These are phyloP conservation scores for Escallonia herrerae DNA, from an alignment of 129 eudicot genomes.

Conservation along the genomic window DNA sequence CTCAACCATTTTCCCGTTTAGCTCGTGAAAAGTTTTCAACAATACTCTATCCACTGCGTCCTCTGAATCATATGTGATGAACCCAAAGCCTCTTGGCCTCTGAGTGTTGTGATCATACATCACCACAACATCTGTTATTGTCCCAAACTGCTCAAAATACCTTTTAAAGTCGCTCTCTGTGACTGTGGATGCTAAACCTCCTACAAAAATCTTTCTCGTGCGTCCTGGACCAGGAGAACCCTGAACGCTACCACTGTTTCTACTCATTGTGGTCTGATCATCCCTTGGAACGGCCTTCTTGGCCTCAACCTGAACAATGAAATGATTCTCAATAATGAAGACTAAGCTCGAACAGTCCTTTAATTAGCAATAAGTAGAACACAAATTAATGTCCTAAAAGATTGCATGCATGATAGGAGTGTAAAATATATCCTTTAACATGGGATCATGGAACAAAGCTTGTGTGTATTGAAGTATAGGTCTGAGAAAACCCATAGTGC, in stretches of 20 bases:
- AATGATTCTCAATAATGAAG: not conserved
- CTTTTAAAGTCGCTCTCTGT: conserved; percentile 55
- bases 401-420: not conserved
- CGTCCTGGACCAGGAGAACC: conserved; percentile 55
- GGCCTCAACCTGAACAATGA: conserved; percentile 49
- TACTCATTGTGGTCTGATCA: conserved; percentile 44
- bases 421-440: not conserved
- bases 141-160: conserved; percentile 67
- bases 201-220: conserved; percentile 58
- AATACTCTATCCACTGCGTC: conserved; percentile 61
- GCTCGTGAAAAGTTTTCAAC: conserved; percentile 48
- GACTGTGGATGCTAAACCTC: conserved; percentile 68
- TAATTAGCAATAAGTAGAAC: no score
- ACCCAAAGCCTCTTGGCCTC: conserved; percentile 73
- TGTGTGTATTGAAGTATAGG: no score
- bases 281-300: conserved; percentile 73
- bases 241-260: conserved; percentile 57
- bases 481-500: no score
- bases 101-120: conserved; percentile 77
- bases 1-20: conserved; percentile 63
- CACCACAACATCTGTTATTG: conserved; percentile 65
- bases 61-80: conserved; percentile 60
- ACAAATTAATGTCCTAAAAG: not conserved
- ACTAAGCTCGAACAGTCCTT: not conserved
- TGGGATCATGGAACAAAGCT: not conserved